A percentile compares a stretch with the other conserved stretches of the same genome.
phyloP scores from a whole-genome alignment of 2,329 filamentous ascomycete species.

The Verticillium tricorpus region DNA sequence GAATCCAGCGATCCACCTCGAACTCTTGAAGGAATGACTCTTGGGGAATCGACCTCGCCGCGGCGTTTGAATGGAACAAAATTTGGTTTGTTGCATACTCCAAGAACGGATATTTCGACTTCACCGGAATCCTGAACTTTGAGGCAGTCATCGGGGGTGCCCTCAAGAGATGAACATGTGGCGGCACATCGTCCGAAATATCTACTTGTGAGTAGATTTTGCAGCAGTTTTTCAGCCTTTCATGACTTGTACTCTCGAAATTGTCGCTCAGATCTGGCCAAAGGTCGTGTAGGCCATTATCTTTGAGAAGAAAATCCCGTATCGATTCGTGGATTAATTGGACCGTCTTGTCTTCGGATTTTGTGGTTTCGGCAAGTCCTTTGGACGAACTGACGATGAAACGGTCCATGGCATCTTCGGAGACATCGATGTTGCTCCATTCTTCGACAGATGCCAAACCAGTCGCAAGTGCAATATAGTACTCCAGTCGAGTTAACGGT shows the following conservation, averaged over 20 bases:
- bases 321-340: constrained; percentile 52
- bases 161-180: no score
- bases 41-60: constrained; percentile 9
- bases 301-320: constrained; percentile 38
- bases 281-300: constrained; percentile 18
- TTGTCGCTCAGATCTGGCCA: constrained; percentile 24
- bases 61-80: constrained; percentile 34
- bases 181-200: no score
- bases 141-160: no score
- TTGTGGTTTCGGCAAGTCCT: constrained; percentile 36
- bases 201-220: no score
- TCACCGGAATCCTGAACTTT: neutral
- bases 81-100: constrained; percentile 35
- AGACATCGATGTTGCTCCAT: constrained; percentile 7
- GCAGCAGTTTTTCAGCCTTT: no score
- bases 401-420: constrained; percentile 16
- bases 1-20: neutral
- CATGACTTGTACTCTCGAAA: constrained; percentile 29
- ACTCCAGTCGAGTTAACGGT: constrained; percentile 29
- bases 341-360: constrained; percentile 18
- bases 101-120: constrained; percentile 37
- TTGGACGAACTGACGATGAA: constrained; percentile 37
- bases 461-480: constrained; percentile 24
- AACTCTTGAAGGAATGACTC: neutral
- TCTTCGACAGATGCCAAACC: constrained; percentile 17